phyloP scores from a whole-genome alignment of 306 rosid genomes.

The Cicer cuneatum region DNA sequence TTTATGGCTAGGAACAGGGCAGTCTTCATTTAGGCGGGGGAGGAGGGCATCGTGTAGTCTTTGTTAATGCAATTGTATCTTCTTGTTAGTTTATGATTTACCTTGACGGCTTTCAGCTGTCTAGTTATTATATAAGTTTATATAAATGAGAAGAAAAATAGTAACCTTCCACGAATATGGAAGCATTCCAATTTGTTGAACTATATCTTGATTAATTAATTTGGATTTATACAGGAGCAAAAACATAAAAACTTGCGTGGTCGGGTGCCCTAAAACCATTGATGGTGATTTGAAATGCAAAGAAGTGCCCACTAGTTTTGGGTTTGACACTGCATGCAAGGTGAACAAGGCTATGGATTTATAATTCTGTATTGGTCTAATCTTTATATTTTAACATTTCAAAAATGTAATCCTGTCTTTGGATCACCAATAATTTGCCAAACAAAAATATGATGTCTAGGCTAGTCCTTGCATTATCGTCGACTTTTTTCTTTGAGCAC shows the following conservation, averaged over 20 bases:
- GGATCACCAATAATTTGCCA: slow-evolving; percentile 3
- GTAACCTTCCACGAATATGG: neutral
- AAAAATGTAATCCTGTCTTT: slow-evolving; percentile 24
- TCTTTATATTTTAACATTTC: neutral
- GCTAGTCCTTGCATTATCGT: neutral
- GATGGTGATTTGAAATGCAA: slow-evolving; percentile 98
- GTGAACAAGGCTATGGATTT: slow-evolving; percentile 52
- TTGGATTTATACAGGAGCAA: slow-evolving; percentile 60
- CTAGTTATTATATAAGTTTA: slow-evolving; percentile 1
- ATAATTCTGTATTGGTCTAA: slow-evolving; percentile 14
- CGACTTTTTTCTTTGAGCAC: neutral
- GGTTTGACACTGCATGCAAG: slow-evolving; percentile 99
- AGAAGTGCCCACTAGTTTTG: slow-evolving; percentile 98
- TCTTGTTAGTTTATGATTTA: slow-evolving; percentile 29
- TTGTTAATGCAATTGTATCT: slow-evolving; percentile 20
- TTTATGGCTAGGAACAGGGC: slow-evolving; percentile 2
- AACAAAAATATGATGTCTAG: slow-evolving; percentile 4
- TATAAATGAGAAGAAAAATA: slow-evolving; percentile 9
- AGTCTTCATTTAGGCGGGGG: neutral
- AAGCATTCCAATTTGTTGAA: slow-evolving; percentile 23
- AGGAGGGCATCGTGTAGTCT: neutral
- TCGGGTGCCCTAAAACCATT: slow-evolving; percentile 99
- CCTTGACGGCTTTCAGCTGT: slow-evolving; percentile 7
- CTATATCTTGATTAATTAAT: slow-evolving; percentile 34
- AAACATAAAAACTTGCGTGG: slow-evolving; percentile 75